Percentiles rank a stretch among this genome's conserved stretches.
phyloP scores from a whole-genome alignment of 345 rosid genomes.

The Syzygium aqueum region DNA sequence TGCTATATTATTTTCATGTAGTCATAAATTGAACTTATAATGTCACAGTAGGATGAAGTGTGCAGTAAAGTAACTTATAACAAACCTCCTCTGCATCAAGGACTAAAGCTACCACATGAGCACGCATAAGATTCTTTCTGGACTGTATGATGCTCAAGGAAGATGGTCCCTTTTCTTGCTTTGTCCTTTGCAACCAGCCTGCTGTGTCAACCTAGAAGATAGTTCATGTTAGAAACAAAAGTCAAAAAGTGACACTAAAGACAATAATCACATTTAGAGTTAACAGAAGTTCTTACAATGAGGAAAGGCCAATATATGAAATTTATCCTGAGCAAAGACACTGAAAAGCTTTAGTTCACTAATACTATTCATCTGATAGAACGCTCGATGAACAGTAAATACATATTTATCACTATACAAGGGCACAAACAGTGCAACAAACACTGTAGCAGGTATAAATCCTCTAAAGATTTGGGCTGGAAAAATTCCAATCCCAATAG shows the following conservation, averaged over 20 bases:
- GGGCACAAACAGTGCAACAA: neutral
- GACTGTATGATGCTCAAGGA: slow-evolving; percentile 93
- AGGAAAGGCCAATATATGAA: neutral
- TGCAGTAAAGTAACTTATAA: neutral
- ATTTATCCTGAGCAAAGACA: neutral
- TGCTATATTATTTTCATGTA: neutral
- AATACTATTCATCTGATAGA: neutral
- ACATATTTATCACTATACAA: neutral
- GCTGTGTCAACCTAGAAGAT: slow-evolving; percentile 82
- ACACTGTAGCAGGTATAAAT: neutral
- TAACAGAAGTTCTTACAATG: neutral
- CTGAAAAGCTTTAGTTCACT: neutral
- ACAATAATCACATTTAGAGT: neutral
- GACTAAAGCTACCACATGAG: slow-evolving; percentile 85
- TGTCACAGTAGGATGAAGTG: neutral
- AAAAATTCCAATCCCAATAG: neutral
- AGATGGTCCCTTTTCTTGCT: slow-evolving; percentile 79
- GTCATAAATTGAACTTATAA: neutral
- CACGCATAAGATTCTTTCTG: slow-evolving; percentile 89
- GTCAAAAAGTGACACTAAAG: neutral
- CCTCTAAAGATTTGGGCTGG: neutral
- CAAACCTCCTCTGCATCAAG: slow-evolving; percentile 95
- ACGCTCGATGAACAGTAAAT: neutral
- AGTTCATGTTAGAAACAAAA: neutral
- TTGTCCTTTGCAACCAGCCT: slow-evolving; percentile 93